Evolutionary conservation across 441 rosid species (phyloP).

Genomic region (Lepidium campestre): DNA sequence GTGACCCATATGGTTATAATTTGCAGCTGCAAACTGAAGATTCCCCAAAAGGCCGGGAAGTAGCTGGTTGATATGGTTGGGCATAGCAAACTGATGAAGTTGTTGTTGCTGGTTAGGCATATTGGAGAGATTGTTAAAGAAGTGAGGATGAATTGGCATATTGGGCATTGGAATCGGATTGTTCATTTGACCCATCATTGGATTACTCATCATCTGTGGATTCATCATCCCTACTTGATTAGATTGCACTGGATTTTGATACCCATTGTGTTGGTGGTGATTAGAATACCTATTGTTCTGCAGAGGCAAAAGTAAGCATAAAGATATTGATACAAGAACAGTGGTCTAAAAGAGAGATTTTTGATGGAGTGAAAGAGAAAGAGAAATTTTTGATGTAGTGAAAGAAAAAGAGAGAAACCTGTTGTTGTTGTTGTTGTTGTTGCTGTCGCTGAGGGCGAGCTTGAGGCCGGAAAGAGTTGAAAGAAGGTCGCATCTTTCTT

Average conservation of each 20-base stretch:
- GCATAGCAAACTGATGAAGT: slow-evolving; percentile 25
- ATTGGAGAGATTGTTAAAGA: slow-evolving; percentile 39
- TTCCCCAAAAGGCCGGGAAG: slow-evolving; percentile 36
- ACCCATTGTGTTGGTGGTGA: slow-evolving; percentile 17
- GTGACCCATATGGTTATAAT: slow-evolving; percentile 30
- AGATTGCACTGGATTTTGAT: slow-evolving; percentile 36
- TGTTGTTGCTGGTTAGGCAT: slow-evolving; percentile 34
- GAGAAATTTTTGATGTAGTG: not conserved
- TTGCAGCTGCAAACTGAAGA: slow-evolving; percentile 31
- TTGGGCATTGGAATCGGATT: slow-evolving; percentile 26
- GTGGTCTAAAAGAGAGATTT: not conserved
- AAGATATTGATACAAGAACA: not conserved
- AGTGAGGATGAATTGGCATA: slow-evolving; percentile 29
- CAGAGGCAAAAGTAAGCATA: slow-evolving; percentile 11
- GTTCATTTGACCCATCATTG: slow-evolving; percentile 45
- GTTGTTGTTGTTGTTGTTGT: slow-evolving; percentile 24
- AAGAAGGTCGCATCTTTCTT: slow-evolving; percentile 34
- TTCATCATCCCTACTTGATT: slow-evolving; percentile 39
- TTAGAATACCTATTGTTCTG: slow-evolving; percentile 23
- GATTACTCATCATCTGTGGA: slow-evolving; percentile 38
- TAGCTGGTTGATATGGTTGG: slow-evolving; percentile 39
- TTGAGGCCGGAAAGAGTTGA: slow-evolving; percentile 31
- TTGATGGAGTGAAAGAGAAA: not conserved
- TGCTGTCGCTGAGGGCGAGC: slow-evolving; percentile 20
- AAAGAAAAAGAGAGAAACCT: slow-evolving; percentile 13